phyloP scores from a whole-genome alignment of 257 asterid genomes.

The Solanum ahanhuiri region DNA sequence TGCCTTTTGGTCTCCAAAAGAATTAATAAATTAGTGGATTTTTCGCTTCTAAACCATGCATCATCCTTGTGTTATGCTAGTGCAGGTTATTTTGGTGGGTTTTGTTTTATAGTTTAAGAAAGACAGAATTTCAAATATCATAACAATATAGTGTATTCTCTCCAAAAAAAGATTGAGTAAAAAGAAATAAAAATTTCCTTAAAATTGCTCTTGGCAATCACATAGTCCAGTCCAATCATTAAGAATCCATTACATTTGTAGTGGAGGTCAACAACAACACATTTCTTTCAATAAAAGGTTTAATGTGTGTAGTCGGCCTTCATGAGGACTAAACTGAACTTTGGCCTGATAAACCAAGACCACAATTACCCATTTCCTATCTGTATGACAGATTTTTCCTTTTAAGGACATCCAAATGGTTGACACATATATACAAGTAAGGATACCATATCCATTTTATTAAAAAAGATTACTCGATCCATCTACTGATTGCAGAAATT shows the following conservation, averaged over 20 bases:
- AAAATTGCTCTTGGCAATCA: background rate
- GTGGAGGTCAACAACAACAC: background rate
- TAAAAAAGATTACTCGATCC: background rate
- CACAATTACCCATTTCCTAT: background rate
- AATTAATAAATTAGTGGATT: background rate
- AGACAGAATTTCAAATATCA: background rate
- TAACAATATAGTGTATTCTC: background rate
- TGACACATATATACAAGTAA: background rate
- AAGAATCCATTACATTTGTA: background rate
- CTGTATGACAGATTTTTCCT: background rate
- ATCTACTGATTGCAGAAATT: background rate
- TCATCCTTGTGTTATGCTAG: background rate
- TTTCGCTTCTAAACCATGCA: background rate
- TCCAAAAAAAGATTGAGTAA: background rate
- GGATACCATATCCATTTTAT: background rate
- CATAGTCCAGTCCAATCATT: background rate
- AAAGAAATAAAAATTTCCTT: background rate
- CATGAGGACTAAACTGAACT: background rate
- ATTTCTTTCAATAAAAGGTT: background rate
- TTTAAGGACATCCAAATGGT: background rate
- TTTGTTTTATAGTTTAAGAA: background rate
- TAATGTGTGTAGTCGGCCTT: background rate
- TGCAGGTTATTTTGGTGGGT: background rate
- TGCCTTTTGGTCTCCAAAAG: background rate
- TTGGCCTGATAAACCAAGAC: background rate